These are phyloP conservation scores for Plasmodium ovale DNA, from an alignment of 169 alveolate species.

Conservation along the genomic window DNA sequence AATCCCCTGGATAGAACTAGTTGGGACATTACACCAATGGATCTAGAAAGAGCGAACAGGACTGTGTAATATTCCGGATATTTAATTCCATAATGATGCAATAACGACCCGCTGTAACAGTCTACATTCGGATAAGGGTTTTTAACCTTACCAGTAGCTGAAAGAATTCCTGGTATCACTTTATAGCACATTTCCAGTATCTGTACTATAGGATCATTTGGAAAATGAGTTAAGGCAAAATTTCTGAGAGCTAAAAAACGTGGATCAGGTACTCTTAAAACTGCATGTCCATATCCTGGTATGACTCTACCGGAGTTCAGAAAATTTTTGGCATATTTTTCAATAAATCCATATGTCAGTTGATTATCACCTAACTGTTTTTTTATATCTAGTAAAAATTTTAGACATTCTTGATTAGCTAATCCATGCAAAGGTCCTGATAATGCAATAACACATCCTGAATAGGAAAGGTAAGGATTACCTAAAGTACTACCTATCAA, in stretches of 20 bases:
- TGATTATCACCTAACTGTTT: conserved; percentile 87
- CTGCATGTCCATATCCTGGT: conserved; percentile 99
- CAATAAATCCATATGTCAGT: conserved; percentile 80
- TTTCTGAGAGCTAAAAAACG: conserved; percentile 89
- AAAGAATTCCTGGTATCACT: conserved; percentile 90
- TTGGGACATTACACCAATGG: conserved; percentile 94
- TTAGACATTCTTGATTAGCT: conserved; percentile 95
- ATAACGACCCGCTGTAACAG: conserved; percentile 95
- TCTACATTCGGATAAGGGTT: conserved; percentile 98
- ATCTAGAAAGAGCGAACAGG: conserved; percentile 94
- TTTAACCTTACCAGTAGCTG: conserved; percentile 91
- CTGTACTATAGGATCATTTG: conserved; percentile 87
- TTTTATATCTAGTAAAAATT: conserved; percentile 91
- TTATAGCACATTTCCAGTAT: conserved; percentile 84
- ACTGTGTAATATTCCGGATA: conserved; percentile 95
- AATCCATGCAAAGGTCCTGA: conserved; percentile 96
- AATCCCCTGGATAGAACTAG: conserved; percentile 84
- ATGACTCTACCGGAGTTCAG: conserved; percentile 92
- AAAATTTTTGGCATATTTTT: conserved; percentile 84
- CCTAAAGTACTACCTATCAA: conserved; percentile 94
- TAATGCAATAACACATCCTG: conserved; percentile 82
- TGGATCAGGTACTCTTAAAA: conserved; percentile 96
- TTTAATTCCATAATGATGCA: conserved; percentile 91
- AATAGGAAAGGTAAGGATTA: conserved; percentile 93
- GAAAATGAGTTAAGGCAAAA: conserved; percentile 91